Evolutionary conservation across 1,284 basidiomycete genomes (phyloP).

Genomic region (Stereum hirsutum): DNA sequence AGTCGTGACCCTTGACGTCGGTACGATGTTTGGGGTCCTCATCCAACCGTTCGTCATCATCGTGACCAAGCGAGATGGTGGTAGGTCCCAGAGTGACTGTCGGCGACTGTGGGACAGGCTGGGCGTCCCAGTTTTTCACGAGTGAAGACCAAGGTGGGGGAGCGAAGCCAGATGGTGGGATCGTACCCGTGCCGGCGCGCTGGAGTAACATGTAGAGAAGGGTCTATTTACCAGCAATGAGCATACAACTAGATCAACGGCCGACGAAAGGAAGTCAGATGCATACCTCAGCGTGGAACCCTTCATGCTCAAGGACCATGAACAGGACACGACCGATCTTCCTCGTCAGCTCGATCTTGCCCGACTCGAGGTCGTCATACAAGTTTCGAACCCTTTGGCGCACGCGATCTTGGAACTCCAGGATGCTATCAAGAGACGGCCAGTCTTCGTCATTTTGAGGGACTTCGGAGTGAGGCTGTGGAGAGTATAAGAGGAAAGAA

Average conservation of each 20-base stretch:
- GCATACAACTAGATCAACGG: background rate
- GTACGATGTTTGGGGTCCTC: conserved; percentile 17
- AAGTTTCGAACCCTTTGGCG: conserved; percentile 62
- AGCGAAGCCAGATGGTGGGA: conserved; percentile 71
- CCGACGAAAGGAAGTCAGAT: background rate
- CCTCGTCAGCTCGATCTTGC: conserved; percentile 49
- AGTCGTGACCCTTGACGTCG: conserved; percentile 53
- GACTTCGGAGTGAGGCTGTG: conserved; percentile 82
- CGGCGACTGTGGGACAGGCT: conserved; percentile 28
- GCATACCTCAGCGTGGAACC: conserved; percentile 67
- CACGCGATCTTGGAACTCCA: conserved; percentile 74
- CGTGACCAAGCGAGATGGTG: conserved; percentile 68
- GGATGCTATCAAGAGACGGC: conserved; percentile 70
- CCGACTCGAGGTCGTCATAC: conserved; percentile 64
- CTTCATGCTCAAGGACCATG: conserved; percentile 89
- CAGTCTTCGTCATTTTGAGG: conserved; percentile 78
- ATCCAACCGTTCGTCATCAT: conserved; percentile 78
- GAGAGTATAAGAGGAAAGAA: conserved; percentile 11
- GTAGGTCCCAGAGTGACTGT: conserved; percentile 54
- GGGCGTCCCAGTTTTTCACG: conserved; percentile 52
- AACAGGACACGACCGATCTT: conserved; percentile 74
- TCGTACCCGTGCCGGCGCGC: conserved; percentile 64
- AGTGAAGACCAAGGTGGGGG: conserved; percentile 73
- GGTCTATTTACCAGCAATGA: conserved; percentile 48
- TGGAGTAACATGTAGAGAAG: conserved; percentile 92